A percentile compares a stretch with the other conserved stretches of the same genome.
Evolutionary conservation across 1,284 basidiomycete genomes (phyloP).

Genomic region (Trichosporon asahii): DNA sequence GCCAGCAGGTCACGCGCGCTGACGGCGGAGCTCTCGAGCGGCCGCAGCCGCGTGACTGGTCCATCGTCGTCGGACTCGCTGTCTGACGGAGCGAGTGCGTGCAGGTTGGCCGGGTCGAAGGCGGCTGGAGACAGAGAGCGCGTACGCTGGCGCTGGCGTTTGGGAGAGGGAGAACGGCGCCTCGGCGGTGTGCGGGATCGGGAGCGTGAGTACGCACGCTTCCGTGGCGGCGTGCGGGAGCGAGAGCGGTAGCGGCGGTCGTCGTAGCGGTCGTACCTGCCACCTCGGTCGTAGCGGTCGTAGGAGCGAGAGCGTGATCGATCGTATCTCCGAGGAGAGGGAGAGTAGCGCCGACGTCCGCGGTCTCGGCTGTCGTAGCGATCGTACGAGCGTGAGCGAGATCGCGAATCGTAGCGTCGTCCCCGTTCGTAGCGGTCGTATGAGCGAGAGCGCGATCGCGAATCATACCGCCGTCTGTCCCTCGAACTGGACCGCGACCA

Average conservation of each 20-base stretch:
- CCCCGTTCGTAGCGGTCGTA: slow-evolving; percentile 6
- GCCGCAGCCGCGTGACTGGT: slow-evolving; percentile 43
- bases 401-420: background rate
- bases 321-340: slow-evolving; percentile 1
- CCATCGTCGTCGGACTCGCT: slow-evolving; percentile 44
- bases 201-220: slow-evolving; percentile 8
- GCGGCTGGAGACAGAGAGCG: slow-evolving; percentile 2
- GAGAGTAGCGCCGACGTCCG: background rate
- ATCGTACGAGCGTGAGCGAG: slow-evolving; percentile 1
- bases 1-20: slow-evolving; percentile 74
- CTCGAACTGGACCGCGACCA: slow-evolving; percentile 17
- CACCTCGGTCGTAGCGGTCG: background rate
- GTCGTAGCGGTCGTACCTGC: background rate
- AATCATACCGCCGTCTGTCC: slow-evolving; percentile 14
- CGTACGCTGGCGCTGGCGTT: slow-evolving; percentile 2
- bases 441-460: slow-evolving; percentile 13
- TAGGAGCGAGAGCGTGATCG: background rate
- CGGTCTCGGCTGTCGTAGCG: slow-evolving; percentile 8
- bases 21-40: slow-evolving; percentile 68
- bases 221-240: slow-evolving; percentile 12
- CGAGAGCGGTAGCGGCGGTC: background rate
- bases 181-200: slow-evolving; percentile 4
- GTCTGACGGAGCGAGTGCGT: slow-evolving; percentile 27
- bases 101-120: slow-evolving; percentile 22
- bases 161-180: slow-evolving; percentile 18